phyloP scores from a whole-genome alignment of 257 asterid species.

The Solanum corneliomulleri region DNA sequence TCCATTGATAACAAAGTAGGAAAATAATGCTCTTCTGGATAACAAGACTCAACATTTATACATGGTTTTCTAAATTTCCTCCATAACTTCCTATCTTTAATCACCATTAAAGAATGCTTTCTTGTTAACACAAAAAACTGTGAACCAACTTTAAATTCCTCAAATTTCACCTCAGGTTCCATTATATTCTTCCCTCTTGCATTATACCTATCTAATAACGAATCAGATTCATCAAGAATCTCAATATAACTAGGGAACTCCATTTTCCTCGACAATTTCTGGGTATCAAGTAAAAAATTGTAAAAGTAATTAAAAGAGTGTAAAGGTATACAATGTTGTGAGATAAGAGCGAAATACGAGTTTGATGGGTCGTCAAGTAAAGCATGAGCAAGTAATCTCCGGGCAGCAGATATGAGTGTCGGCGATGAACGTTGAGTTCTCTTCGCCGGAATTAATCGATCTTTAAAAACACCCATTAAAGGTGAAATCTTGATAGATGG shows the following conservation, averaged over 20 bases:
- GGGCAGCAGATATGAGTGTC: slow-evolving; percentile 60
- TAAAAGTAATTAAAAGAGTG: slow-evolving; percentile 51
- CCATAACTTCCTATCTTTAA: slow-evolving; percentile 79
- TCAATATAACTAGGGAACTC: slow-evolving; percentile 59
- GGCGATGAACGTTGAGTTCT: slow-evolving; percentile 86
- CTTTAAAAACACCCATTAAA: slow-evolving; percentile 40
- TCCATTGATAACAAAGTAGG: slow-evolving; percentile 74
- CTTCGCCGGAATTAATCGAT: slow-evolving; percentile 45
- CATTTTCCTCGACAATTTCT: slow-evolving; percentile 32
- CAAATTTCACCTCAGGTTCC: slow-evolving; percentile 66
- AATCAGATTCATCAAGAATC: slow-evolving; percentile 28
- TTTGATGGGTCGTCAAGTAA: slow-evolving; percentile 55
- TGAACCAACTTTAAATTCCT: slow-evolving; percentile 64
- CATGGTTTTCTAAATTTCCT: slow-evolving; percentile 68
- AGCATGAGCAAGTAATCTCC: slow-evolving; percentile 60
- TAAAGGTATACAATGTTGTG: slow-evolving; percentile 61
- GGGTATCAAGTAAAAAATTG: slow-evolving; percentile 47
- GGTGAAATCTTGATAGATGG: slow-evolving; percentile 33
- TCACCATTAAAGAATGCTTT: slow-evolving; percentile 58
- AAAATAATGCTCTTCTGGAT: slow-evolving; percentile 90
- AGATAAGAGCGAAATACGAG: slow-evolving; percentile 42
- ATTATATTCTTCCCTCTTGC: slow-evolving; percentile 66
- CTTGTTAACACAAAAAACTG: slow-evolving; percentile 70
- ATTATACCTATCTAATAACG: slow-evolving; percentile 45
- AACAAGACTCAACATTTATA: slow-evolving; percentile 61